Base-by-base conservation (phyloP, 176 grass and related monocot genomes). In the Rhynchospora pubera region DNA sequence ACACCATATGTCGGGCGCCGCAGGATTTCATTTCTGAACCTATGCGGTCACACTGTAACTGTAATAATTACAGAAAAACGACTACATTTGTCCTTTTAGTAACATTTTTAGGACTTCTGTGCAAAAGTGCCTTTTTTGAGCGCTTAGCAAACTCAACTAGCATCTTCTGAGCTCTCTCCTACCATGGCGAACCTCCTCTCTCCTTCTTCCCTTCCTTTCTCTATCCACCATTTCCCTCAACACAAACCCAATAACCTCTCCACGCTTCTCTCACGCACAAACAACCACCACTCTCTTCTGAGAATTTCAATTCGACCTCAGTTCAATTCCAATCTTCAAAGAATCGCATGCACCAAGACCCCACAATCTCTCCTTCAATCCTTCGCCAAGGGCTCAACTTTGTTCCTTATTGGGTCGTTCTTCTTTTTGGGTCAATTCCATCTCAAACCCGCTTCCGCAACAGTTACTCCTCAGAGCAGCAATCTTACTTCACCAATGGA, bases 401-500 rank as follows among this genome's bases (percentile, higher is more conserved):
- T 28, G 39, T 81, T 81, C 43, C 4, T 81, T 81, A 16, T 81
- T 1, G 39, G 79, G 0, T 52, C 44, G 16, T 81, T 65, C 19
- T 42, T 81, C 7, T 81, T 81, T 26, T 48, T 65, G 19, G 58
- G 34, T 81, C 43, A 63, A 48, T 65, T 81, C 53, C 18, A 81
- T 81, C 14, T 63, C 62, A 81, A 81, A 81, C 79, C 60, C 0
- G 59, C 42, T 16, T 63, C 51, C 8, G 79, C 79, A 0, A 65
- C 22, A 47, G 62, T 48, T 65, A 63, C 22, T 5, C 19, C 79
- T 81, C 18, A 62, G 23, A 65, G 23, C 6, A 26, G 79, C 59
- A 81, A 28, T 46, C 19, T 50, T 65, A 51, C 79, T 65, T 65
- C 58, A 43, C 57, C 79, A 28, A 10, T 81, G 42, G 71, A 89